These are phyloP conservation scores for Lindgomyces ingoldianus DNA, from an alignment of 495 filamentous ascomycete genomes.

Conservation along the genomic window DNA sequence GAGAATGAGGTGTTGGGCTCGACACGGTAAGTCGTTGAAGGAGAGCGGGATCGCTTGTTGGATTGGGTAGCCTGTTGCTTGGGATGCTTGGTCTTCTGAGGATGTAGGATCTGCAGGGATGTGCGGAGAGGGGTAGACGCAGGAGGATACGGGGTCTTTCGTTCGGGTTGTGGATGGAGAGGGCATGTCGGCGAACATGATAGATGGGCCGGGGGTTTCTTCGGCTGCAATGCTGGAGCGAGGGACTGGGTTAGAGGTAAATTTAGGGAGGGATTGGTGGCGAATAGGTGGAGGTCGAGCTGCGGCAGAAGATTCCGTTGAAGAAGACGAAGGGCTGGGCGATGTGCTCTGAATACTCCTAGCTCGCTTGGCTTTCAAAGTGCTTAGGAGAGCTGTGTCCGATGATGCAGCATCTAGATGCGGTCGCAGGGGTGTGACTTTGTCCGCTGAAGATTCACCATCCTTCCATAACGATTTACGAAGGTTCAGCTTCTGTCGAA, in stretches of 20 bases:
- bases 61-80: slow-evolving; percentile 54
- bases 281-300: slow-evolving; percentile 54
- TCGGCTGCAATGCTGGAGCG: slow-evolving; percentile 68
- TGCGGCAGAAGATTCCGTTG: background rate
- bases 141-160: slow-evolving; percentile 32
- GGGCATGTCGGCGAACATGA: slow-evolving; percentile 69
- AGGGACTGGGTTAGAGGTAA: slow-evolving; percentile 74
- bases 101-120: background rate
- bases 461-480: slow-evolving; percentile 17
- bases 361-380: background rate
- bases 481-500: slow-evolving; percentile 18
- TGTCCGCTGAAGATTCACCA: slow-evolving; percentile 1
- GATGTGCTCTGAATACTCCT: background rate
- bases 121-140: background rate
- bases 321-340: background rate
- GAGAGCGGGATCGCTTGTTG: slow-evolving; percentile 65
- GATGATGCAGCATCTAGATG: slow-evolving; percentile 28
- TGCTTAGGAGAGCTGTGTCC: slow-evolving; percentile 29
- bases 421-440: slow-evolving; percentile 23
- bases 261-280: slow-evolving; percentile 54
- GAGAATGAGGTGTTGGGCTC: slow-evolving; percentile 80
- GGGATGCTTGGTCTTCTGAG: background rate
- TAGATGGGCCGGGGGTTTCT: slow-evolving; percentile 62
- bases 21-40: slow-evolving; percentile 82
- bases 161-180: slow-evolving; percentile 32